Conservation (phyloP, 2,329 filamentous ascomycete genomes). For the Verticillium isaacii region DNA sequence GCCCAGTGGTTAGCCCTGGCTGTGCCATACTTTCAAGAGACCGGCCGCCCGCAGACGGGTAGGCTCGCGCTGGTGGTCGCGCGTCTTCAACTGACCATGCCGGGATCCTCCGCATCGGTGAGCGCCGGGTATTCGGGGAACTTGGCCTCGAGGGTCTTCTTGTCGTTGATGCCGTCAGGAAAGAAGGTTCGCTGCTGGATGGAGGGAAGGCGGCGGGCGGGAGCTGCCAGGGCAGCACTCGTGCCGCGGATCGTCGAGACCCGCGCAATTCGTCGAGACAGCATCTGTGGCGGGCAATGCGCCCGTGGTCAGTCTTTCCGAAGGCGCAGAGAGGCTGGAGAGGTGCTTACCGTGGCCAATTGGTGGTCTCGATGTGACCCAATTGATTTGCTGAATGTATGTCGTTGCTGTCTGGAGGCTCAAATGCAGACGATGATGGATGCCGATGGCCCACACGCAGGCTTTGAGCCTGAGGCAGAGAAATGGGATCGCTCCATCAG, state of each 20-base stretch:
- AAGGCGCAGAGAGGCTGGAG: neutral
- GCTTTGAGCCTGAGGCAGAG: conserved; percentile 10
- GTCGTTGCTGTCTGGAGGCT: conserved; percentile 15
- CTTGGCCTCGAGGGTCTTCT: conserved; percentile 43
- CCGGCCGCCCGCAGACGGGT: neutral
- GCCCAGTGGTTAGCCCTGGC: conserved; percentile 16
- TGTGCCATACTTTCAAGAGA: neutral
- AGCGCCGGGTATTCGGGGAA: conserved; percentile 43
- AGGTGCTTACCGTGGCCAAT: conserved; percentile 27
- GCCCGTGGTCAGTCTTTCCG: conserved; percentile 8
- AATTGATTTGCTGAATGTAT: conserved; percentile 15
- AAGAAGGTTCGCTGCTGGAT: conserved; percentile 52
- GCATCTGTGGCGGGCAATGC: conserved; percentile 43
- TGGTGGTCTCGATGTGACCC: conserved; percentile 27
- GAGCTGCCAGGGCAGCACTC: conserved; percentile 23
- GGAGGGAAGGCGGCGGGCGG: conserved; percentile 41
- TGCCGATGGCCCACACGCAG: conserved; percentile 17
- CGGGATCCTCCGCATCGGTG: conserved; percentile 60
- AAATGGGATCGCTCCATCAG: neutral
- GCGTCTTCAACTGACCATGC: conserved; percentile 47
- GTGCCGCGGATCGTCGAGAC: conserved; percentile 38
- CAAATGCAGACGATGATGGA: conserved; percentile 8
- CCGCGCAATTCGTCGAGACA: conserved; percentile 54
- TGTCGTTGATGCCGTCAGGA: conserved; percentile 42
- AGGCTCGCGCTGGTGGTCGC: neutral